These are phyloP conservation scores for Fonsecaea nubica DNA, from an alignment of 2,329 filamentous ascomycete species.

Conservation along the genomic window DNA sequence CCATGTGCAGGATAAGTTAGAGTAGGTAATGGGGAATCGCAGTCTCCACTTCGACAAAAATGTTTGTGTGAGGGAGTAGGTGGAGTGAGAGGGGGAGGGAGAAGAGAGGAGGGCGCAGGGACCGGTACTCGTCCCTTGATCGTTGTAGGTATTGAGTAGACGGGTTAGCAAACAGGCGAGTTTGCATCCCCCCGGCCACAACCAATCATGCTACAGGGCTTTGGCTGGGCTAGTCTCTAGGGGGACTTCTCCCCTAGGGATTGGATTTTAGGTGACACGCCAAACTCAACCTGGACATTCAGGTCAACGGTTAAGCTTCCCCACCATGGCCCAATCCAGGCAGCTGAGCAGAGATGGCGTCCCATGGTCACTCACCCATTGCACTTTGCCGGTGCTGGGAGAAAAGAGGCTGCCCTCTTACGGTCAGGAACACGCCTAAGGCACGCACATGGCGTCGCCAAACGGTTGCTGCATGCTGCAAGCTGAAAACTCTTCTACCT, in stretches of 20 bases:
- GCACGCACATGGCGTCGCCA: constrained; percentile 14
- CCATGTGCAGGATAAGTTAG: constrained; percentile 19
- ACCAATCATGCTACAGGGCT: constrained; percentile 14
- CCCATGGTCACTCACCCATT: constrained; percentile 6
- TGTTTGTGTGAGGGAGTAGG: neutral
- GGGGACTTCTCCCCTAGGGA: neutral
- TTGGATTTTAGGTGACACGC: neutral
- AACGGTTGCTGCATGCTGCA: constrained; percentile 22
- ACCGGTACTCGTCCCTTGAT: too few relatives aligned
- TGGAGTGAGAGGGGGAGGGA: constrained; percentile 4
- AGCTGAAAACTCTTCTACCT: constrained; percentile 22
- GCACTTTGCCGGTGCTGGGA: neutral
- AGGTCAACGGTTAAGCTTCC: constrained; percentile 23
- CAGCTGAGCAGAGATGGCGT: constrained; percentile 28
- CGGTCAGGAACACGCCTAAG: constrained; percentile 24
- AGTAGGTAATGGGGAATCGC: neutral
- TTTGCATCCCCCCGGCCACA: neutral
- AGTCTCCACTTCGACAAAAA: neutral
- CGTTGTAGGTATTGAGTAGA: neutral
- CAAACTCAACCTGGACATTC: constrained; percentile 5
- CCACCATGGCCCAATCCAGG: constrained; percentile 19
- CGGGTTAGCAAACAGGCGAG: constrained; percentile 13
- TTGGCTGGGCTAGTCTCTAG: neutral
- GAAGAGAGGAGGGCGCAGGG: neutral
- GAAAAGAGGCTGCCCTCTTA: constrained; percentile 16